Percentiles rank a stretch among this genome's conserved stretches.
phyloP scores from a whole-genome alignment of 169 alveolate species.

The Cryptosporidium baileyi region DNA sequence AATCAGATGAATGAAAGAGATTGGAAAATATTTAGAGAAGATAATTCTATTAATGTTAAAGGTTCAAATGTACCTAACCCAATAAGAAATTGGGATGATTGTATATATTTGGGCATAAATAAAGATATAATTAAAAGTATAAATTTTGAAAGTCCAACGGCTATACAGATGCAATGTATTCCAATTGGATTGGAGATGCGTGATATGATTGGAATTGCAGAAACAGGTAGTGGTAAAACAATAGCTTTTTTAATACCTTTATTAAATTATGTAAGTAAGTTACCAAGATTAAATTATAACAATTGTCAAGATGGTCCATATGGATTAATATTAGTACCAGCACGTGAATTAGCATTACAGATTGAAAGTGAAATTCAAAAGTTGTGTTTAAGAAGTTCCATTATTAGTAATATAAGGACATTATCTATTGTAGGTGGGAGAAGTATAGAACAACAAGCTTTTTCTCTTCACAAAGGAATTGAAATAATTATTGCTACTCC shows the following conservation, averaged over 20 bases:
- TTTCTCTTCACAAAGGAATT: slow-evolving; percentile 91
- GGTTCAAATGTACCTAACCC: slow-evolving; percentile 93
- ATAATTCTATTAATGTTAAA: slow-evolving; percentile 88
- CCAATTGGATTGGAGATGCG: slow-evolving; percentile 91
- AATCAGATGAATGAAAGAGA: slow-evolving; percentile 90
- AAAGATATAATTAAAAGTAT: slow-evolving; percentile 75
- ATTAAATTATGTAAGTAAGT: slow-evolving; percentile 85
- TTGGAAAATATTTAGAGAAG: slow-evolving; percentile 96
- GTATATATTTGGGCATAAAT: slow-evolving; percentile 79
- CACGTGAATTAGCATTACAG: slow-evolving; percentile 93
- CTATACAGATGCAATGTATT: slow-evolving; percentile 96
- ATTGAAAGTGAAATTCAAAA: slow-evolving; percentile 91
- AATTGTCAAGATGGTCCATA: slow-evolving; percentile 95
- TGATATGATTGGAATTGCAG: slow-evolving; percentile 98
- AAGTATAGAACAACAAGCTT: slow-evolving; percentile 90
- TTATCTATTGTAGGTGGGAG: slow-evolving; percentile 96
- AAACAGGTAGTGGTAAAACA: slow-evolving; percentile 96
- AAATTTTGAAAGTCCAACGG: slow-evolving; percentile 89
- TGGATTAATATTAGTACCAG: slow-evolving; percentile 91
- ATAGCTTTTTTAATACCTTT: slow-evolving; percentile 96
- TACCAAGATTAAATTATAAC: slow-evolving; percentile 90
- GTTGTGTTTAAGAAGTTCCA: slow-evolving; percentile 78
- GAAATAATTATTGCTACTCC: slow-evolving; percentile 98
- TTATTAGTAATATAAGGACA: slow-evolving; percentile 79
- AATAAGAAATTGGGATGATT: slow-evolving; percentile 90